Percentiles rank a stretch among this genome's conserved stretches.
phyloP scores from a whole-genome alignment of 345 rosid genomes.

The Hirschfeldia incana region DNA sequence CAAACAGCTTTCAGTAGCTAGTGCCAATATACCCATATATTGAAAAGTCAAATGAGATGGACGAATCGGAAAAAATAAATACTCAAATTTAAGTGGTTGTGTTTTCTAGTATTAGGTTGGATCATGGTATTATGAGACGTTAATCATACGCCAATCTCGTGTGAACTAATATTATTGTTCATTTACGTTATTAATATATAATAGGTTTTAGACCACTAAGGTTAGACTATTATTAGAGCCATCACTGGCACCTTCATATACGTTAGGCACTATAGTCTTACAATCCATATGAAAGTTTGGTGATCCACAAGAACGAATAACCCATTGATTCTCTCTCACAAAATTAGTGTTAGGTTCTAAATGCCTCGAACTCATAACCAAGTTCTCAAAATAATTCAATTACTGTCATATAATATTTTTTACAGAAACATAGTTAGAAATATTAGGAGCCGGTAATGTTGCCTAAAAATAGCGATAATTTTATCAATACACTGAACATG shows the following conservation, averaged over 20 bases:
- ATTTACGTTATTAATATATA: neutral
- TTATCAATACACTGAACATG: too few relatives aligned
- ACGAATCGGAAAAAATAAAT: neutral
- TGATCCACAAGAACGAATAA: too few relatives aligned
- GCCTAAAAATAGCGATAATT: too few relatives aligned
- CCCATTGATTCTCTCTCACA: too few relatives aligned
- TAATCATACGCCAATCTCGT: neutral
- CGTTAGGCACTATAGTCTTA: neutral
- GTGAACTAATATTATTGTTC: neutral
- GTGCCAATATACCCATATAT: neutral
- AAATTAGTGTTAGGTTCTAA: too few relatives aligned
- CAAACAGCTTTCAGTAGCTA: neutral
- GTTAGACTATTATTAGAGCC: neutral
- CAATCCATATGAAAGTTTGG: too few relatives aligned
- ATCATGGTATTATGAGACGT: neutral
- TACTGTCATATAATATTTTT: too few relatives aligned
- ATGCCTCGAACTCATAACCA: too few relatives aligned
- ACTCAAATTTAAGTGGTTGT: neutral
- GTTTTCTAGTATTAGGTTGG: neutral
- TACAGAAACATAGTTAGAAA: too few relatives aligned
- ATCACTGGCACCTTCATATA: neutral
- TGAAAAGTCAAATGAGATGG: neutral
- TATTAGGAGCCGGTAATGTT: too few relatives aligned
- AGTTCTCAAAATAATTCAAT: too few relatives aligned
- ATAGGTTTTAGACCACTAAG: too few relatives aligned